These are phyloP conservation scores for Spirogloea muscicola DNA, from an alignment of 139 green algal species.

Conservation along the genomic window DNA sequence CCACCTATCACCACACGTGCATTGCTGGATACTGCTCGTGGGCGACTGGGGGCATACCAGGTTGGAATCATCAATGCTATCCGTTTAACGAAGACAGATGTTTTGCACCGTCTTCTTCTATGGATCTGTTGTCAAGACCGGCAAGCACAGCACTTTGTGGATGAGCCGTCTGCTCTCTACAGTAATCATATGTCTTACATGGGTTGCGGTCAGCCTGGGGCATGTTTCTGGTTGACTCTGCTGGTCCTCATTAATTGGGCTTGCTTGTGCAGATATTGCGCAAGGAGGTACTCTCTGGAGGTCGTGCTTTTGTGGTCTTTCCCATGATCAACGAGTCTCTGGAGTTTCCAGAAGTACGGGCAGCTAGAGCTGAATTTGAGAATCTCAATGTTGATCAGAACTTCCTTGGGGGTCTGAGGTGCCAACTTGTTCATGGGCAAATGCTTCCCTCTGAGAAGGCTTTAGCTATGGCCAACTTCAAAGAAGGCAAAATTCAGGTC, in stretches of 20 bases:
- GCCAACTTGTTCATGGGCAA: constrained; percentile 68
- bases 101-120: no score
- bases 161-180: no score
- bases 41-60: constrained; percentile 19
- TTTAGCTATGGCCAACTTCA: constrained; percentile 56
- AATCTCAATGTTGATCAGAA: no score
- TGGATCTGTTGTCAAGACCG: no score
- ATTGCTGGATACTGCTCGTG: not conserved
- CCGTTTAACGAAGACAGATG: no score
- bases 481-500: constrained; percentile 48
- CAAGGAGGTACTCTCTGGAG: constrained; percentile 28
- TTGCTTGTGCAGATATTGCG: constrained; percentile 37
- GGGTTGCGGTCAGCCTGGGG: no score
- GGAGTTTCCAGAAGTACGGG: constrained; percentile 1
- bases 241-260: no score
- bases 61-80: no score
- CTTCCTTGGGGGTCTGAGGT: constrained; percentile 15
- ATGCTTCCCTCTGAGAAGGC: constrained; percentile 68
- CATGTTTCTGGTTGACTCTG: no score
- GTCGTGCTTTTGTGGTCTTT: constrained; percentile 36
- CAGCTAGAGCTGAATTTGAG: constrained; percentile 7
- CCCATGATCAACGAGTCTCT: constrained; percentile 38
- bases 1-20: constrained; percentile 13
- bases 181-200: no score
- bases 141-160: no score